Evolutionary conservation across 1,139 yeast genomes (phyloP).

Genomic region (Kodamaea alishanica): DNA sequence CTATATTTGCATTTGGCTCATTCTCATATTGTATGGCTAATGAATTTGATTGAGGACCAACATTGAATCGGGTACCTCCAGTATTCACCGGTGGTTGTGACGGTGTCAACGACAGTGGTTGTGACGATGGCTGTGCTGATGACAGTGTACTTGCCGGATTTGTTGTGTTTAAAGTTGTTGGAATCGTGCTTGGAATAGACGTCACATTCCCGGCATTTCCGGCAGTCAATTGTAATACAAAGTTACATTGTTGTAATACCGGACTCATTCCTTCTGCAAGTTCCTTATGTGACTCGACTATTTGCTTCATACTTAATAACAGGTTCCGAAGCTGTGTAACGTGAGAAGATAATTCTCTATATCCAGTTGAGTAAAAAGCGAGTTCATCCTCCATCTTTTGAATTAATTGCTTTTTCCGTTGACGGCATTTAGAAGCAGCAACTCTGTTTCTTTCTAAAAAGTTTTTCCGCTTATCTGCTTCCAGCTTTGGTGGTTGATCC

Average conservation of each 20-base stretch:
- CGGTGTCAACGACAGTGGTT: conserved; percentile 8
- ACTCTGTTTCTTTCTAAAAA: conserved; percentile 88
- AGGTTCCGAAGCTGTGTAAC: conserved; percentile 58
- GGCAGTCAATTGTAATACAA: conserved; percentile 23
- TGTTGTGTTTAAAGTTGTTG: conserved; percentile 25
- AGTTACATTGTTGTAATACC: conserved; percentile 16
- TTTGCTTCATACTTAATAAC: conserved; percentile 47
- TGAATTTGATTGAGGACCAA: not conserved
- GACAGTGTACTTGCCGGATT: conserved; percentile 2
- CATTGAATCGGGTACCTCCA: not conserved
- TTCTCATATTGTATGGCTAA: not conserved
- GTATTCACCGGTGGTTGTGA: conserved; percentile 1
- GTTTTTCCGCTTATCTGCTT: conserved; percentile 71
- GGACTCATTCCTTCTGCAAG: conserved; percentile 4
- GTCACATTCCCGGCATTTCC: conserved; percentile 18
- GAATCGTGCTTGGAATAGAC: conserved; percentile 32
- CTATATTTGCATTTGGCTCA: conserved; percentile 3
- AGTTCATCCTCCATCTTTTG: conserved; percentile 78
- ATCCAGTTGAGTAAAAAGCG: conserved; percentile 65
- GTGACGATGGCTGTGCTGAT: conserved; percentile 8
- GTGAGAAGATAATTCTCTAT: conserved; percentile 61
- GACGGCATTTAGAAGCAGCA: conserved; percentile 95
- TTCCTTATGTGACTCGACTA: conserved; percentile 37
- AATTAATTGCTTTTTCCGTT: conserved; percentile 86
- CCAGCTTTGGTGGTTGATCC: conserved; percentile 24